phyloP scores from a whole-genome alignment of 257 asterid species.

The Plantago ovata region DNA sequence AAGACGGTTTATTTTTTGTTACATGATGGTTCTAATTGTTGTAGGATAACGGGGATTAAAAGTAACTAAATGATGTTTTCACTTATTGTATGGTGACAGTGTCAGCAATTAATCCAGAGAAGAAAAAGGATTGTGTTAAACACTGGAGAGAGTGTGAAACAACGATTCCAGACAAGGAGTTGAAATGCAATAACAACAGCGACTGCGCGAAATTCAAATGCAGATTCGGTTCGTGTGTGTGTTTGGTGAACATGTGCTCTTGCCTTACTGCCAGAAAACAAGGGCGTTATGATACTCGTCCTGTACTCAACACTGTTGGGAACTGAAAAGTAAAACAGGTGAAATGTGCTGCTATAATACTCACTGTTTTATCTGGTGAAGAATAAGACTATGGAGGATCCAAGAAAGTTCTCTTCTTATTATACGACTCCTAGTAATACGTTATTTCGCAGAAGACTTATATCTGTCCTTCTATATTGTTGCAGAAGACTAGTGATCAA shows the following conservation, averaged over 20 bases:
- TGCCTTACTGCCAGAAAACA: constrained; percentile 2
- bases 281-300: background rate
- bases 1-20: too few species aligned
- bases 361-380: too few species aligned
- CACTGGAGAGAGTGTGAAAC: constrained; percentile 5
- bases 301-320: too few species aligned
- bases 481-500: too few species aligned
- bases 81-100: background rate
- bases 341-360: too few species aligned
- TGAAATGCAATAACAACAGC: background rate
- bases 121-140: constrained; percentile 1
- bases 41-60: background rate
- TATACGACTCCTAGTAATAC: too few species aligned
- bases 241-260: background rate
- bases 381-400: too few species aligned
- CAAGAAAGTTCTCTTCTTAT: too few species aligned
- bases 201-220: constrained; percentile 1
- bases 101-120: background rate
- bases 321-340: too few species aligned
- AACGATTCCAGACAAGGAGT: background rate
- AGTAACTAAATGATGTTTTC: background rate
- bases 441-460: too few species aligned
- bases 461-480: too few species aligned
- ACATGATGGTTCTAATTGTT: too few species aligned
- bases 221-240: background rate